A percentile compares a stretch with the other conserved stretches of the same genome.
phyloP scores from a whole-genome alignment of 441 rosid species.

The Metrosideros polymorpha region DNA sequence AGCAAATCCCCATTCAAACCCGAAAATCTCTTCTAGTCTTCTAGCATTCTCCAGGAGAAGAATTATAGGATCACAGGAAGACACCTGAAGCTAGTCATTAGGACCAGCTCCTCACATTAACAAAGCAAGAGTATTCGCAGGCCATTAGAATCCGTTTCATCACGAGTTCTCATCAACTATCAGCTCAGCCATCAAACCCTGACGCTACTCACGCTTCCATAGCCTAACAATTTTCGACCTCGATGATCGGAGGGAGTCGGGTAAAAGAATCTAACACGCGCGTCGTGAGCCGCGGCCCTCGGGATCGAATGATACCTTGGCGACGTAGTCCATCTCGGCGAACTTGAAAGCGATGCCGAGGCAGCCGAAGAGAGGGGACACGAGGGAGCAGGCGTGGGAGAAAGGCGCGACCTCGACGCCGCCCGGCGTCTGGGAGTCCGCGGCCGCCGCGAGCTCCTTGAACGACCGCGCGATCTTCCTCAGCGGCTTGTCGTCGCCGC shows the following conservation, averaged over 20 bases:
- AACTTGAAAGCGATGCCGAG: conserved; percentile 93
- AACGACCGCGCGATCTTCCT: conserved; percentile 63
- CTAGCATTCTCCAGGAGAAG: not conserved
- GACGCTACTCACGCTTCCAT: not conserved
- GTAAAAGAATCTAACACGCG: not conserved
- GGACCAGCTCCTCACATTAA: not conserved
- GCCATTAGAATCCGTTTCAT: not conserved
- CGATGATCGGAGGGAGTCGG: not conserved
- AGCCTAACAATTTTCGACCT: not conserved
- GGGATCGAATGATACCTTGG: conserved; percentile 38
- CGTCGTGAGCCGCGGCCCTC: not conserved
- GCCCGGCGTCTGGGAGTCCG: conserved; percentile 31
- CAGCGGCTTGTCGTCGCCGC: conserved; percentile 38
- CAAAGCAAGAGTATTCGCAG: not conserved
- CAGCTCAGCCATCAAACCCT: not conserved
- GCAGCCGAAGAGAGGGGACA: conserved; percentile 87
- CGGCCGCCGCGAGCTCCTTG: conserved; percentile 45
- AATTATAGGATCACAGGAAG: not conserved
- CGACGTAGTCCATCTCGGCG: conserved; percentile 88
- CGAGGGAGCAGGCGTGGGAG: conserved; percentile 78
- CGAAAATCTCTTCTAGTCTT: not conserved
- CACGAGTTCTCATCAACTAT: not conserved
- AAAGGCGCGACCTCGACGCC: conserved; percentile 51
- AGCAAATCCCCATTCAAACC: not conserved
- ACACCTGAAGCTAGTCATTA: not conserved